Evolutionary conservation across 225 moss, liverwort and hornwort genomes (phyloP), one percentile per base, ranked within the genome.

Genomic region (Marchantia paleacea): DNA sequence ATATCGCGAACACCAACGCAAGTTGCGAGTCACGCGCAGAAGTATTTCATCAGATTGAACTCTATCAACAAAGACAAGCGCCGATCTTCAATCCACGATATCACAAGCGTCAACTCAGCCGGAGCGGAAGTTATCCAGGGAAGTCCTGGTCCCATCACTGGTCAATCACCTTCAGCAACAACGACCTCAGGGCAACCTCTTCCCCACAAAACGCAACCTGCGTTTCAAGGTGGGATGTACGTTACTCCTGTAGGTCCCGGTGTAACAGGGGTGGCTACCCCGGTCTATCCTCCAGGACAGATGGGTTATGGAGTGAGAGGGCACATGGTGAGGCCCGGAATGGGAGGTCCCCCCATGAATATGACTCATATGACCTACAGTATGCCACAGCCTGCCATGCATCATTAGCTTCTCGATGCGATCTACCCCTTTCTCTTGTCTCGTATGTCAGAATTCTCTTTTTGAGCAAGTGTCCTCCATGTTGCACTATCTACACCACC

Each of bases 21-120:
- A 83, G 96, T 97, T 84, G 96, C 94, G 28, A 97, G 94, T 69
- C 96, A 97, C 80, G 96, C 96, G 53, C 96, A 97, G 53, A 97
- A 97, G 73, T 97, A 97, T 60, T 94, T 94, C 82, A 94, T 97
- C 80, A 85, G 96, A 73, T 82, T 97, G 82, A 97, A 92, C 82
- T 94, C 92, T 50, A 93, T 92, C 81, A 93, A 94, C 80, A 97
- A 97, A 81, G 96, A 97, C 65, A 97, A 94, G 77, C 94, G 94
- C 80, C 88, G 96, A 76, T 94, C 96, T n/a, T 94, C 94, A 65
- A 96, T 96, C 83, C 96, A 96, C 80, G 96, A 96, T 78, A 96
- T 94, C 57, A 96, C 96, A 15, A 96, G 92, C 79, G 94, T 94
- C 82, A 92, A 90, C 65, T 88, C 89, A 24, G 90, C 89, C 31